Conservation (phyloP, 1,284 basidiomycete genomes). For the Cutaneotrichosporon sp. region DNA sequence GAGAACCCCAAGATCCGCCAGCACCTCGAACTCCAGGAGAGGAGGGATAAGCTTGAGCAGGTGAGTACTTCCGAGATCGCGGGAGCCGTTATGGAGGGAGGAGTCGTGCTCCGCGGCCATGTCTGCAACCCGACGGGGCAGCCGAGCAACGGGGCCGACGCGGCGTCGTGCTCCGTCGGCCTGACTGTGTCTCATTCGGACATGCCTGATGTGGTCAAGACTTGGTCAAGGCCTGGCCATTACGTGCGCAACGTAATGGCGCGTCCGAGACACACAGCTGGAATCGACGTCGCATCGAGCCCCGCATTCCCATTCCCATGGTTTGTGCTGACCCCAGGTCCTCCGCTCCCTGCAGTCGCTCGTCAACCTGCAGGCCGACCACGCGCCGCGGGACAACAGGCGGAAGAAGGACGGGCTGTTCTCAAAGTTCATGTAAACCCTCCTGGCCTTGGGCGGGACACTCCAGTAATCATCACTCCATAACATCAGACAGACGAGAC, state of each 20-base stretch:
- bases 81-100: neutral
- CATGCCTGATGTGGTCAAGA: neutral
- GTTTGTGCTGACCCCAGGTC: slow-evolving; percentile 61
- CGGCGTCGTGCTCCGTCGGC: neutral
- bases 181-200: neutral
- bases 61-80: slow-evolving; percentile 53
- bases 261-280: neutral
- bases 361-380: slow-evolving; percentile 75
- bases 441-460: neutral
- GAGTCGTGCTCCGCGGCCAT: no score
- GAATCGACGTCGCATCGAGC: neutral
- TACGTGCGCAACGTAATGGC: neutral
- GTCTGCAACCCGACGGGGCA: no score
- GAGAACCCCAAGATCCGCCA: slow-evolving; percentile 84
- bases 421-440: slow-evolving; percentile 47
- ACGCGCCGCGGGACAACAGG: slow-evolving; percentile 57
- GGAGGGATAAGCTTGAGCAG: slow-evolving; percentile 97
- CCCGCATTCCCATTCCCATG: neutral
- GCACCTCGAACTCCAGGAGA: slow-evolving; percentile 94
- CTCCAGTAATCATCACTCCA: neutral
- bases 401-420: slow-evolving; percentile 46
- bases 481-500: neutral
- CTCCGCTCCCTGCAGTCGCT: slow-evolving; percentile 87
- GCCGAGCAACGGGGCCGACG: no score
- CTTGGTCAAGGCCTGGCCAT: neutral